Evolutionary conservation across 257 asterid genomes (phyloP).

Genomic region (Prunella vulgaris): DNA sequence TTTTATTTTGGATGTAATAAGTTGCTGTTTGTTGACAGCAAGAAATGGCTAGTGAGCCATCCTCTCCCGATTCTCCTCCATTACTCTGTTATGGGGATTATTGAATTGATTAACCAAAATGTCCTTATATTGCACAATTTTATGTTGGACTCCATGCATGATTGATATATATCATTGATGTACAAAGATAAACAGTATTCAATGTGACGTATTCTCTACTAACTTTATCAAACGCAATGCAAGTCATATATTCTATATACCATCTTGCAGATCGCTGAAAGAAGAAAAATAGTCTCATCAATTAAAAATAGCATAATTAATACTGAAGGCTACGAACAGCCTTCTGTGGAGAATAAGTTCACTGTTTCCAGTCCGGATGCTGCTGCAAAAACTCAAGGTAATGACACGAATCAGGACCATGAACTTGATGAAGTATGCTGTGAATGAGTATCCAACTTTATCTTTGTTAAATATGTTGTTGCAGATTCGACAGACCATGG

Average conservation of each 20-base stretch:
- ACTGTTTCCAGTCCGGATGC: slow-evolving; percentile 26
- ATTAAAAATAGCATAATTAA: slow-evolving; percentile 56
- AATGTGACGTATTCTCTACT: too few species aligned
- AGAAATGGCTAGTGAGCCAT: too few species aligned
- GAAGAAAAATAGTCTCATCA: slow-evolving; percentile 71
- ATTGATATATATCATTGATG: background rate
- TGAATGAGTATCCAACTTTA: slow-evolving; percentile 27
- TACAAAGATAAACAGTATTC: too few species aligned
- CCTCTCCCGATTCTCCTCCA: background rate
- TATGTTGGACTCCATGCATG: background rate
- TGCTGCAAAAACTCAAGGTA: slow-evolving; percentile 32
- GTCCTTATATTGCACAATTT: background rate
- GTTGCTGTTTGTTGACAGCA: background rate
- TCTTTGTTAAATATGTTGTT: slow-evolving; percentile 22
- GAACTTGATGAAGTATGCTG: slow-evolving; percentile 1
- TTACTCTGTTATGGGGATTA: background rate
- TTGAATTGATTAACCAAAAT: background rate
- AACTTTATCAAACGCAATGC: background rate
- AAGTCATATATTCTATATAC: background rate
- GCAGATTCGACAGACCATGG: slow-evolving; percentile 34
- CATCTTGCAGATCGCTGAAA: slow-evolving; percentile 68
- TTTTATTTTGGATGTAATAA: background rate
- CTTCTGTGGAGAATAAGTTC: slow-evolving; percentile 27
- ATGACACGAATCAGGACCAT: slow-evolving; percentile 18
- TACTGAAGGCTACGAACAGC: slow-evolving; percentile 32